Percentiles rank a stretch among this genome's conserved stretches.
Evolutionary conservation across 257 asterid species (phyloP).

Genomic region (Nicotiana tabacum): DNA sequence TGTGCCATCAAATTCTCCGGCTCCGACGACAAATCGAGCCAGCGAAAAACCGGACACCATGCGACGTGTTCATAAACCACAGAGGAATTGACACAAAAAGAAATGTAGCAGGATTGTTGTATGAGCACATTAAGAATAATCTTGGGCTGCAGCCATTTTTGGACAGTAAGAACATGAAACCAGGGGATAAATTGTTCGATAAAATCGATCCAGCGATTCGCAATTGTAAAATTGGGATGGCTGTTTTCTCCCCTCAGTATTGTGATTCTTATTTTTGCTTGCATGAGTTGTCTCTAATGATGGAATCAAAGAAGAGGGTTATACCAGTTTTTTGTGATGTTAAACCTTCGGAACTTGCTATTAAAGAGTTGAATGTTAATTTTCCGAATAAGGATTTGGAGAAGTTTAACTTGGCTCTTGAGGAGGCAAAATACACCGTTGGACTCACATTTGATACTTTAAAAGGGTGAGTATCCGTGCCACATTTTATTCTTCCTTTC

Average conservation of each 20-base stretch:
- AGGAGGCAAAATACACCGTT: conserved; percentile 67
- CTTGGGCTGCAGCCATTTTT: conserved; percentile 48
- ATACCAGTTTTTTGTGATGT: conserved; percentile 70
- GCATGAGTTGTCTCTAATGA: conserved; percentile 66
- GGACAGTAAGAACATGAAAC: conserved; percentile 85
- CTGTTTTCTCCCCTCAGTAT: conserved; percentile 70
- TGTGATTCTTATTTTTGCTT: conserved; percentile 72
- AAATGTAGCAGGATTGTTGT: conserved; percentile 67
- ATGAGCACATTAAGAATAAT: conserved; percentile 42
- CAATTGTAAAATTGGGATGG: conserved; percentile 59
- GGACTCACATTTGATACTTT: conserved; percentile 73
- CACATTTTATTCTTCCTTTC: neutral
- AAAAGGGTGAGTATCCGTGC: conserved; percentile 36
- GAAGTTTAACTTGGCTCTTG: conserved; percentile 49
- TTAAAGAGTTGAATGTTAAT: conserved; percentile 34
- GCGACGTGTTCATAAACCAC: conserved; percentile 81
- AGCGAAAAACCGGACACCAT: conserved; percentile 5
- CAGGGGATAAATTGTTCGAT: conserved; percentile 71
- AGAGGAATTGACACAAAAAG: conserved; percentile 73
- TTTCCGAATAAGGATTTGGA: conserved; percentile 32
- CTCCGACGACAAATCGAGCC: neutral
- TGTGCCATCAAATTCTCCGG: conserved; percentile 23
- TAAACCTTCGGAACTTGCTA: conserved; percentile 72
- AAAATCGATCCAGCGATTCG: conserved; percentile 50
- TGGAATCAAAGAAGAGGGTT: conserved; percentile 42